Evolutionary conservation across 257 asterid species (phyloP).

Genomic region (Penstemon newberryi): DNA sequence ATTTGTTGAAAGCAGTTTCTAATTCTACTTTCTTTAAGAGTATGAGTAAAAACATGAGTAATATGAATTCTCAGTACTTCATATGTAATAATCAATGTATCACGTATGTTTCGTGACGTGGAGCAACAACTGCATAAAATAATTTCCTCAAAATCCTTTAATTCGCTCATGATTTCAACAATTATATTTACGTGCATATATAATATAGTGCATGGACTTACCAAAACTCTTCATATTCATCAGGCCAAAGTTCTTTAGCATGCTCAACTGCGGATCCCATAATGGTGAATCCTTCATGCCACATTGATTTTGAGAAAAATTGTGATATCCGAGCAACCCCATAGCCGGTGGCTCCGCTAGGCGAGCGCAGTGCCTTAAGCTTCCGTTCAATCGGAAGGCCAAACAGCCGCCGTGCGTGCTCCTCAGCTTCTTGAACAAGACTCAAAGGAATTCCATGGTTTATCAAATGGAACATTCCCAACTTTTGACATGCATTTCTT

Average conservation of each 20-base stretch:
- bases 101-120: too few species aligned
- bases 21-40: too few species aligned
- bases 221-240: slow-evolving; percentile 54
- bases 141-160: too few species aligned
- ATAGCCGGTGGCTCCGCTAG: slow-evolving; percentile 68
- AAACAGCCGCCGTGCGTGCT: slow-evolving; percentile 47
- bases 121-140: too few species aligned
- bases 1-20: too few species aligned
- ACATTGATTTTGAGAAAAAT: slow-evolving; percentile 60
- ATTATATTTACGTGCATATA: background rate
- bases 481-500: slow-evolving; percentile 53
- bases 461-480: slow-evolving; percentile 63
- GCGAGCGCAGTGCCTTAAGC: slow-evolving; percentile 47
- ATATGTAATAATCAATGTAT: too few species aligned
- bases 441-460: slow-evolving; percentile 51
- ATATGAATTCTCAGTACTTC: too few species aligned
- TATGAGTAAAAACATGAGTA: too few species aligned
- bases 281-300: slow-evolving; percentile 93
- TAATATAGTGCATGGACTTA: slow-evolving; percentile 39
- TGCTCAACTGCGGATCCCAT: slow-evolving; percentile 65
- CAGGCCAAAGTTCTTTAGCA: slow-evolving; percentile 77
- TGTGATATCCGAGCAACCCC: slow-evolving; percentile 72
- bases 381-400: slow-evolving; percentile 48
- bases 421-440: slow-evolving; percentile 51
- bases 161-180: too few species aligned